These are phyloP conservation scores for Gracilaria gracilis DNA, from an alignment of 23 red algal genomes.

Conservation along the genomic window DNA sequence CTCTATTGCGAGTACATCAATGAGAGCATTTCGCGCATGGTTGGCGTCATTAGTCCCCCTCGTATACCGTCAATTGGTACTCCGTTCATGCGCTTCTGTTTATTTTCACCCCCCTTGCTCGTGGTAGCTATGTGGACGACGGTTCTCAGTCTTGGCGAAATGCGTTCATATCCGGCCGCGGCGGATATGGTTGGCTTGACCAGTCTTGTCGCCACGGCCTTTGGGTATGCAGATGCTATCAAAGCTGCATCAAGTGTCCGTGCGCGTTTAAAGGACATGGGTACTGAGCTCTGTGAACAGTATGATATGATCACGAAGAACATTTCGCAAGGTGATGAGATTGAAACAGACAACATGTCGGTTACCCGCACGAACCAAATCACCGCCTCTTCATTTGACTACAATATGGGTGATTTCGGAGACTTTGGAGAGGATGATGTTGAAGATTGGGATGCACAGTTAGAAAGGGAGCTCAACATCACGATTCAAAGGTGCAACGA, in stretches of 20 bases:
- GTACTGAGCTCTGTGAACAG: conserved; percentile 36
- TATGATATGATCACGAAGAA: conserved; percentile 66
- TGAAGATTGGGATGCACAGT: conserved; percentile 78
- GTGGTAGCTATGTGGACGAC: conserved; percentile 72
- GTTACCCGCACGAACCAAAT: conserved; percentile 27
- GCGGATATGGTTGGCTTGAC: conserved; percentile 62
- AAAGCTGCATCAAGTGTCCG: conserved; percentile 38
- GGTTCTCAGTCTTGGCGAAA: conserved; percentile 57
- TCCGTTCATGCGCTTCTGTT: conserved; percentile 63
- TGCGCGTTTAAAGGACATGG: conserved; percentile 53
- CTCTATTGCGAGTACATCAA: conserved; percentile 63
- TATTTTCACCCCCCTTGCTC: conserved; percentile 65
- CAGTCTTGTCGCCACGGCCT: conserved; percentile 54
- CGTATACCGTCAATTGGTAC: conserved; percentile 20
- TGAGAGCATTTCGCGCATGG: conserved; percentile 60
- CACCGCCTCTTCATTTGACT: conserved; percentile 50
- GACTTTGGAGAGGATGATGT: conserved; percentile 66
- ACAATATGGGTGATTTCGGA: conserved; percentile 56
- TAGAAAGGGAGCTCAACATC: conserved; percentile 72
- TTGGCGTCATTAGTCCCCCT: conserved; percentile 46
- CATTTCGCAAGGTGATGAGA: conserved; percentile 50
- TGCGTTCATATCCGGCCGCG: conserved; percentile 53
- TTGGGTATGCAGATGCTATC: conserved; percentile 67
- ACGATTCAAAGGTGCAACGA: conserved; percentile 68
- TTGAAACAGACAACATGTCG: conserved; percentile 31